Percentiles rank a stretch among this genome's conserved stretches.
Evolutionary conservation across 768 basidiomycete species (phyloP).

Genomic region (Tulasnella calospora): DNA sequence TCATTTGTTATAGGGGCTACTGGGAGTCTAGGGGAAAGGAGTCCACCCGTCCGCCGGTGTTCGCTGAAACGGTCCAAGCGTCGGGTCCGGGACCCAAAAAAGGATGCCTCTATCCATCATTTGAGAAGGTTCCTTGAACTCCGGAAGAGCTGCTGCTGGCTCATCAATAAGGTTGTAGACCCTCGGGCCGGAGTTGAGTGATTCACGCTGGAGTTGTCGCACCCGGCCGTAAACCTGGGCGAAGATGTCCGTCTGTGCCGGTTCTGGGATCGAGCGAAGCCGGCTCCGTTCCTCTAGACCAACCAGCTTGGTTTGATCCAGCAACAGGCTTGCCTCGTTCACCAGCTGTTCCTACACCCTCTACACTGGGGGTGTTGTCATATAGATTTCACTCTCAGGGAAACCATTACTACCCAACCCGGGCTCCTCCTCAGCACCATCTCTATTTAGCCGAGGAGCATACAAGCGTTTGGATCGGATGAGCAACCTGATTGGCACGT

Average conservation of each 20-base stretch:
- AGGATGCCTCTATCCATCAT: slow-evolving; percentile 83
- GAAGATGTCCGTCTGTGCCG: slow-evolving; percentile 15
- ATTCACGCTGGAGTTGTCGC: slow-evolving; percentile 43
- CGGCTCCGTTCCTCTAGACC: slow-evolving; percentile 12
- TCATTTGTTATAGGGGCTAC: no score
- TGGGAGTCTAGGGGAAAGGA: no score
- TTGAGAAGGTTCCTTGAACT: slow-evolving; percentile 86
- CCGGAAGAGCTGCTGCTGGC: slow-evolving; percentile 90
- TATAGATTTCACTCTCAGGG: slow-evolving; percentile 22
- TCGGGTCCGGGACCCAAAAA: no score
- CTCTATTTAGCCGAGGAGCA: slow-evolving; percentile 20
- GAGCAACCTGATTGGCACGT: slow-evolving; percentile 50
- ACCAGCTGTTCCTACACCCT: neutral
- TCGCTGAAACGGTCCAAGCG: no score
- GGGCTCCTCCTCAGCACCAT: slow-evolving; percentile 8
- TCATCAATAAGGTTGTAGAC: slow-evolving; percentile 43
- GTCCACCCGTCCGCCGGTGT: no score
- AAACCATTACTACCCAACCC: slow-evolving; percentile 19
- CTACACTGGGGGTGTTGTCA: neutral
- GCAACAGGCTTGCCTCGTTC: neutral
- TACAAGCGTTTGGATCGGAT: slow-evolving; percentile 12
- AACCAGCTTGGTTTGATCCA: slow-evolving; percentile 3
- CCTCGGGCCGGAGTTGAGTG: slow-evolving; percentile 71
- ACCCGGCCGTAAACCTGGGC: slow-evolving; percentile 15
- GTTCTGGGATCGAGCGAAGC: neutral